Evolutionary conservation across 257 asterid genomes (phyloP).

Genomic region (Nicotiana benthamiana): DNA sequence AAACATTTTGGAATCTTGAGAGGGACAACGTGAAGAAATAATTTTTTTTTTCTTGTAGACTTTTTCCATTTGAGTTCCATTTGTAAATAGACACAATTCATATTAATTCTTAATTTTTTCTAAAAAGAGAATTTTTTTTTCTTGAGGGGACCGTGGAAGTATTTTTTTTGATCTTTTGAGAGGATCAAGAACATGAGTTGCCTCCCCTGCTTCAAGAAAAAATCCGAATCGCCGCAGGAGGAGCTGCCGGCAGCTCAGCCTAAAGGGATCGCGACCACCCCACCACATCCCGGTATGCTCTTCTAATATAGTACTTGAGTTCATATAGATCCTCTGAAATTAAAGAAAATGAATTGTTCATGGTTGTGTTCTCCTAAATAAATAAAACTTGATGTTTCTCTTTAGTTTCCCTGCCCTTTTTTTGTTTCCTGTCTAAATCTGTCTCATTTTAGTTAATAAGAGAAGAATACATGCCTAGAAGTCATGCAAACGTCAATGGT

Average conservation of each 20-base stretch:
- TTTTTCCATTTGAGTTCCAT: conserved; percentile 4
- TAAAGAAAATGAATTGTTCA: background rate
- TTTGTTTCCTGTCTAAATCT: background rate
- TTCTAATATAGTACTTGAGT: background rate
- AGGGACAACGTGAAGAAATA: background rate
- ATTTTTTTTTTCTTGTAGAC: background rate
- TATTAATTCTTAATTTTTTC: background rate
- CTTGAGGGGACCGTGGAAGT: background rate
- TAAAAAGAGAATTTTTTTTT: background rate
- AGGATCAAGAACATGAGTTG: conserved; percentile 6
- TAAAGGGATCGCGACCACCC: background rate
- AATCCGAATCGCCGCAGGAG: background rate
- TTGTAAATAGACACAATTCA: background rate
- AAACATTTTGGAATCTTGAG: background rate
- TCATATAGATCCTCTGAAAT: background rate
- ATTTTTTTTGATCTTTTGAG: background rate
- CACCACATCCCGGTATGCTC: background rate
- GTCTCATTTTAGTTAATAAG: too few species aligned
- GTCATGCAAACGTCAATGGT: background rate
- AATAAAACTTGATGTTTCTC: background rate
- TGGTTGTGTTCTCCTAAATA: background rate
- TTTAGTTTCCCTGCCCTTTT: background rate
- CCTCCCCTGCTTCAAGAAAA: conserved; percentile 7
- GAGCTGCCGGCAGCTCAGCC: background rate
- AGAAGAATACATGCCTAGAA: too few species aligned